These are phyloP conservation scores for Wilcoxina mikolae DNA, from an alignment of 495 filamentous ascomycete species.

Conservation along the genomic window DNA sequence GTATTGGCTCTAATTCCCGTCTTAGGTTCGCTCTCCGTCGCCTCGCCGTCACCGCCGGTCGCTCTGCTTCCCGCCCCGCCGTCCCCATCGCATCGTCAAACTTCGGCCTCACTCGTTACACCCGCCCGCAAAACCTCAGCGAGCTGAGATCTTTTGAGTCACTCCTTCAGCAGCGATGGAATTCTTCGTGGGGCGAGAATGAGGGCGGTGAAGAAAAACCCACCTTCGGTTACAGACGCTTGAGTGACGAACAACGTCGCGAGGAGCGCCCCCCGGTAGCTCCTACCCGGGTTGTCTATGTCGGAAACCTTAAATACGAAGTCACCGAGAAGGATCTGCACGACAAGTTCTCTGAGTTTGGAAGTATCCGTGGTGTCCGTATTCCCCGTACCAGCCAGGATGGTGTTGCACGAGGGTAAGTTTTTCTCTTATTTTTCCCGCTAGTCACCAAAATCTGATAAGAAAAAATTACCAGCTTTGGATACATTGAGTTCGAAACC, in stretches of 20 bases:
- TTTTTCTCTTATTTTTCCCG: no score
- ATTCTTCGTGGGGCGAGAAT: conserved; percentile 18
- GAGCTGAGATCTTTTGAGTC: conserved; percentile 27
- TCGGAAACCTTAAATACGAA: conserved; percentile 82
- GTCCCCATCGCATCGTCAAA: no score
- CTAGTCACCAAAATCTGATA: no score
- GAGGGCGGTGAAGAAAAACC: neutral
- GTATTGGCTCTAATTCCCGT: neutral
- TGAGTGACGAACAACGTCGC: conserved; percentile 8
- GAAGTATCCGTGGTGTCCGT: conserved; percentile 44
- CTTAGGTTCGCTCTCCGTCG: conserved; percentile 27
- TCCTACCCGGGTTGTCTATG: conserved; percentile 42
- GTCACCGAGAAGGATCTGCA: conserved; percentile 55
- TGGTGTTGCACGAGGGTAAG: conserved; percentile 45
- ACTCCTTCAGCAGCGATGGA: conserved; percentile 19
- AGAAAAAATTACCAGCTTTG: conserved; percentile 55
- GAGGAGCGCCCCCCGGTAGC: conserved; percentile 9
- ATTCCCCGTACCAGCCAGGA: neutral
- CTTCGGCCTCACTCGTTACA: conserved; percentile 14
- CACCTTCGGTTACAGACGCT: neutral
- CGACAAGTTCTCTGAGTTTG: conserved; percentile 51
- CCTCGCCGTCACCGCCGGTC: conserved; percentile 15
- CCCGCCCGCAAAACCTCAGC: conserved; percentile 22
- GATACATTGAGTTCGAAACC: conserved; percentile 54
- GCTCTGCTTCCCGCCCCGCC: conserved; percentile 19